A percentile compares a stretch with the other conserved stretches of the same genome.
These are phyloP conservation scores for Cladophialophora yegresii DNA, from an alignment of 2,329 filamentous ascomycete genomes.

Conservation along the genomic window DNA sequence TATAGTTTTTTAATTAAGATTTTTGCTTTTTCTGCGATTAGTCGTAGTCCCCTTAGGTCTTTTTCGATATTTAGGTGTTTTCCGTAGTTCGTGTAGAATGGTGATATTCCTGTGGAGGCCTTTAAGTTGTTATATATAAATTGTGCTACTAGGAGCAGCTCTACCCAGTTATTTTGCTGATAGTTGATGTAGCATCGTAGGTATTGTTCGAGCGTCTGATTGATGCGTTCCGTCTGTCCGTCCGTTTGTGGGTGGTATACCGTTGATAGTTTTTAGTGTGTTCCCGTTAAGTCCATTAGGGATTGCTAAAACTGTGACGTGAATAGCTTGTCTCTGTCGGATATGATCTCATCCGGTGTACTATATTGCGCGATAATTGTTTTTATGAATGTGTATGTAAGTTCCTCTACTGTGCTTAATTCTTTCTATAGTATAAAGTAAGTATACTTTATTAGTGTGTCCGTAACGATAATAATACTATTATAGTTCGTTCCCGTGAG, in stretches of 20 bases:
- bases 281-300: neutral
- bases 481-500: neutral
- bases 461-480: neutral
- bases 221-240: neutral
- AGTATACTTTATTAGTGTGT: neutral
- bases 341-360: neutral
- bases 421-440: constrained; percentile 8
- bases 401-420: neutral
- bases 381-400: neutral
- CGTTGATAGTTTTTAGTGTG: constrained; percentile 19
- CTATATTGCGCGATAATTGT: neutral
- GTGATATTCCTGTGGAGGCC: neutral
- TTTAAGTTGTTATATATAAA: neutral
- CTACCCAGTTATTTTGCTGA: no score
- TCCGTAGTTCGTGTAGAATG: constrained; percentile 24
- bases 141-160: neutral
- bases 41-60: neutral
- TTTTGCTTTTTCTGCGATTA: neutral
- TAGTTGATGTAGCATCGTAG: neutral
- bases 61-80: neutral
- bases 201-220: neutral
- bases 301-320: neutral
- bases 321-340: neutral
- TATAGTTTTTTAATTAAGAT: neutral
- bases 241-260: no score